phyloP scores from a whole-genome alignment of 2,329 filamentous ascomycete genomes.

The Sporothrix humicola region DNA sequence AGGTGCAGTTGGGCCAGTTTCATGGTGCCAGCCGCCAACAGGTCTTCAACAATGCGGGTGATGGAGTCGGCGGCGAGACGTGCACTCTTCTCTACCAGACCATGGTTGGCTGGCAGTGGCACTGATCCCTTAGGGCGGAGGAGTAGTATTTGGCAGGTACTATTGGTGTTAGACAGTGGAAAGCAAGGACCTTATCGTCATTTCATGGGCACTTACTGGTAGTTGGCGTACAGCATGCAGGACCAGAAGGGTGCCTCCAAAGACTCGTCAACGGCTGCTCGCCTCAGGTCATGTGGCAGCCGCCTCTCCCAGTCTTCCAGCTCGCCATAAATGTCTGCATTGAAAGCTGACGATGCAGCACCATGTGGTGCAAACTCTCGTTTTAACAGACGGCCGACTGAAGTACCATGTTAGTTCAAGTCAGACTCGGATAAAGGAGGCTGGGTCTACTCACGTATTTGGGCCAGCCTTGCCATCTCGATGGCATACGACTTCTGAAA shows the following conservation, averaged over 20 bases:
- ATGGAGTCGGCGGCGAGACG: slow-evolving; percentile 14
- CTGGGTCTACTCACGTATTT: background rate
- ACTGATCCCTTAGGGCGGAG: background rate
- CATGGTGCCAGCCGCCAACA: slow-evolving; percentile 20
- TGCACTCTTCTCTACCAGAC: background rate
- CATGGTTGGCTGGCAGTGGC: background rate
- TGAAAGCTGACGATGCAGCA: background rate
- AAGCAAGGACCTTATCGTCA: background rate
- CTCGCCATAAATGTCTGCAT: slow-evolving; percentile 1
- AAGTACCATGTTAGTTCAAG: too few relatives aligned
- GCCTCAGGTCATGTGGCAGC: background rate
- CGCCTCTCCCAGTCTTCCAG: slow-evolving; percentile 19
- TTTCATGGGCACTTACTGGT: background rate
- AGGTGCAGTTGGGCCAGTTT: slow-evolving; percentile 20
- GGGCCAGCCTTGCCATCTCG: slow-evolving; percentile 19
- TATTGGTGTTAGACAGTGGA: background rate
- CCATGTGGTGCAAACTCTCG: slow-evolving; percentile 15
- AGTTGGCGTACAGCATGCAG: slow-evolving; percentile 27
- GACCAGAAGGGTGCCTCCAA: slow-evolving; percentile 21
- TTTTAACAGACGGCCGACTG: slow-evolving; percentile 13
- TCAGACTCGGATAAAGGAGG: too few relatives aligned
- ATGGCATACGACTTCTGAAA: slow-evolving; percentile 11
- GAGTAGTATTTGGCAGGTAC: background rate
- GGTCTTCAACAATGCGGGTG: slow-evolving; percentile 11
- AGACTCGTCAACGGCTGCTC: slow-evolving; percentile 16